A percentile compares a stretch with the other conserved stretches of the same genome.
Evolutionary conservation across 768 basidiomycete genomes (phyloP).

Genomic region (Trametes cingulata): DNA sequence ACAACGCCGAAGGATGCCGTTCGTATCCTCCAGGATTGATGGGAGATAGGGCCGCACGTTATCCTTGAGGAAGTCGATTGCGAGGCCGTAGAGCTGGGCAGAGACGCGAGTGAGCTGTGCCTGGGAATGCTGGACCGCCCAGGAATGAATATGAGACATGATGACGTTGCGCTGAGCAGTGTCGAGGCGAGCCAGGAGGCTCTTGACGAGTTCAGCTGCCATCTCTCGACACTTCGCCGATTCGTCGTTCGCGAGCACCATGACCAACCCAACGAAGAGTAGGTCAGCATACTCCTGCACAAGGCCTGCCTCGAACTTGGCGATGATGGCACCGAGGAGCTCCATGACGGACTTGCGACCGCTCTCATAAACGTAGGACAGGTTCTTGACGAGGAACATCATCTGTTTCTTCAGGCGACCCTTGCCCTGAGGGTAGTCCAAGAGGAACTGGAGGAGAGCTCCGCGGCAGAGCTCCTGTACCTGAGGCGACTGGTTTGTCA

Average conservation of each 20-base stretch:
- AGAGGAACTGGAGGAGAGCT: conserved; percentile 87
- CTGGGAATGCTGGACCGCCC: conserved; percentile 68
- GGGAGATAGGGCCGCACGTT: conserved; percentile 47
- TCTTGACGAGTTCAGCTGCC: conserved; percentile 82
- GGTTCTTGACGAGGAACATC: conserved; percentile 88
- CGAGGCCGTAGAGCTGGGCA: conserved; percentile 78
- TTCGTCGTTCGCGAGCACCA: conserved; percentile 93
- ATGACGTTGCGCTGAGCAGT: conserved; percentile 55
- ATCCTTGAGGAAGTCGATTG: conserved; percentile 65
- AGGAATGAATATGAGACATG: conserved; percentile 72
- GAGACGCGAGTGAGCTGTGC: conserved; percentile 69
- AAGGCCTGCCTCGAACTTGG: conserved; percentile 78
- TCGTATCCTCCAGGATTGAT: conserved; percentile 58
- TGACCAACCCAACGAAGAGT: conserved; percentile 87
- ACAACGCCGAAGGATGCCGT: conserved; percentile 47
- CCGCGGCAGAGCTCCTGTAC: conserved; percentile 92
- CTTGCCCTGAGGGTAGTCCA: conserved; percentile 97
- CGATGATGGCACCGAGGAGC: conserved; percentile 77
- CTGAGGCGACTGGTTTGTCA: conserved; percentile 87
- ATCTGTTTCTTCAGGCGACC: conserved; percentile 86
- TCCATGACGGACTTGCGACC: conserved; percentile 95
- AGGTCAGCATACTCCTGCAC: conserved; percentile 82
- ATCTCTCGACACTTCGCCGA: conserved; percentile 87
- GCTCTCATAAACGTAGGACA: conserved; percentile 87
- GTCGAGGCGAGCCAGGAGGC: conserved; percentile 68